Evolutionary conservation across 768 basidiomycete genomes (phyloP).

Genomic region (Suillus alpinus): DNA sequence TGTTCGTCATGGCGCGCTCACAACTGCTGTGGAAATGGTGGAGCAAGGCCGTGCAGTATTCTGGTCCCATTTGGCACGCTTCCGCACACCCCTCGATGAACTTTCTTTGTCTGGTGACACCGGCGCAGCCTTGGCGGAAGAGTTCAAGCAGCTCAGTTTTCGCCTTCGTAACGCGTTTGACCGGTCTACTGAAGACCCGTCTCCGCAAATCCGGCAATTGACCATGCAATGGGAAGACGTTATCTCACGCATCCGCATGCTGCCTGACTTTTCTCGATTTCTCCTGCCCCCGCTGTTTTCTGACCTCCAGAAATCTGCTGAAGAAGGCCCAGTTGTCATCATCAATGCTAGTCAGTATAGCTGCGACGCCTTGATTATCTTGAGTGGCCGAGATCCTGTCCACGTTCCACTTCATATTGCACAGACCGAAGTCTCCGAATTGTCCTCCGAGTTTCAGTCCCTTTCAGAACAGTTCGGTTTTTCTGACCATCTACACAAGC

Average conservation of each 20-base stretch:
- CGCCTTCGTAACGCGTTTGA: conserved; percentile 11
- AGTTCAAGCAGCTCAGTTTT: conserved; percentile 20
- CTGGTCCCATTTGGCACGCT: conserved; percentile 32
- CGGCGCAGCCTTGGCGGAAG: conserved; percentile 16
- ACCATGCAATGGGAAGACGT: conserved; percentile 23
- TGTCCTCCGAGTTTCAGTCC: neutral
- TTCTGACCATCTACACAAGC: neutral
- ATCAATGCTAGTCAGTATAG: conserved; percentile 26
- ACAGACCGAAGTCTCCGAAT: no score
- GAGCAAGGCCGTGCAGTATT: conserved; percentile 31
- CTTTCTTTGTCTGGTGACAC: conserved; percentile 18
- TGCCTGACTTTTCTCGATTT: conserved; percentile 32
- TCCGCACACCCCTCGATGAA: conserved; percentile 23
- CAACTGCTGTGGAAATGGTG: conserved; percentile 27
- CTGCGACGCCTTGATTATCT: conserved; percentile 23
- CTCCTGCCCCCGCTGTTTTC: conserved; percentile 20
- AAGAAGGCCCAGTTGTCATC: conserved; percentile 34
- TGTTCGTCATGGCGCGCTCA: conserved; percentile 18
- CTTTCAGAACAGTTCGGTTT: neutral
- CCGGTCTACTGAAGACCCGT: conserved; percentile 4
- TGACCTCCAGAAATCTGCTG: conserved; percentile 24
- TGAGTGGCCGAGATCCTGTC: conserved; percentile 6
- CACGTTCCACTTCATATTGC: conserved; percentile 20
- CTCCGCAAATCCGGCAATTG: conserved; percentile 16
- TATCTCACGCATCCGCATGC: conserved; percentile 25